Evolutionary conservation across 2,329 filamentous ascomycete species (phyloP).

Genomic region (Colletotrichum plurivorum): DNA sequence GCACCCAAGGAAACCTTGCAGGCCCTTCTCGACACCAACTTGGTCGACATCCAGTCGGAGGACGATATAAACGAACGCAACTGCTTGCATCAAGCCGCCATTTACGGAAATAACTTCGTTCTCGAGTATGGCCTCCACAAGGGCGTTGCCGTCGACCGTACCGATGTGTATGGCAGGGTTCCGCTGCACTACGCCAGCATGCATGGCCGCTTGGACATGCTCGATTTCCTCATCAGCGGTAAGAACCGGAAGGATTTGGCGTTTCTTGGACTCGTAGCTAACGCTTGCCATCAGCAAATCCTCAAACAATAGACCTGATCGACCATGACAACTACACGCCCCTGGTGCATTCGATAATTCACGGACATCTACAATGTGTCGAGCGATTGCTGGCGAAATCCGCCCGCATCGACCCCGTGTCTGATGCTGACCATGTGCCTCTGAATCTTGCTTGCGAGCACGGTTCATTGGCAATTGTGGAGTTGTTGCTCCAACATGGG

Average conservation of each 20-base stretch:
- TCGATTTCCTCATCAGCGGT: conserved; percentile 80
- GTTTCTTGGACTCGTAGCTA: conserved; percentile 32
- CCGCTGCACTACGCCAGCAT: conserved; percentile 97
- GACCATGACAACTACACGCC: conserved; percentile 99
- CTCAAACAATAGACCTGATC: conserved; percentile 85
- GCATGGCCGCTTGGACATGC: conserved; percentile 89
- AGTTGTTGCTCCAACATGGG: conserved; percentile 84
- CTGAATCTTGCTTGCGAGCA: conserved; percentile 96
- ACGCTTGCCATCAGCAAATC: conserved; percentile 65
- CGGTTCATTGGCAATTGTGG: conserved; percentile 86
- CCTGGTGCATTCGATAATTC: conserved; percentile 94
- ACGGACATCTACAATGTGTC: conserved; percentile 85
- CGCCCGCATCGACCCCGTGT: conserved; percentile 87
- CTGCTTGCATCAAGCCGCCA: conserved; percentile 95
- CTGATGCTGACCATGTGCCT: conserved; percentile 92
- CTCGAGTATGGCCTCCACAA: conserved; percentile 81
- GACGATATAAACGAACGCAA: conserved; percentile 99
- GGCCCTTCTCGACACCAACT: conserved; percentile 81
- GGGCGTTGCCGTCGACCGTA: conserved; percentile 82
- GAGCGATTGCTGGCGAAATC: conserved; percentile 81
- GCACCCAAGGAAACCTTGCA: conserved; percentile 83
- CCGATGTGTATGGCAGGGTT: conserved; percentile 94
- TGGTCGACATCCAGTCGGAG: conserved; percentile 92
- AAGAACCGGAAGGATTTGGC: conserved; percentile 42
- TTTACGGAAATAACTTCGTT: conserved; percentile 88